Evolutionary conservation across 2,329 filamentous ascomycete genomes (phyloP), one percentile per base, ranked within the genome.

Genomic region (Ceratocystis alfenasii): DNA sequence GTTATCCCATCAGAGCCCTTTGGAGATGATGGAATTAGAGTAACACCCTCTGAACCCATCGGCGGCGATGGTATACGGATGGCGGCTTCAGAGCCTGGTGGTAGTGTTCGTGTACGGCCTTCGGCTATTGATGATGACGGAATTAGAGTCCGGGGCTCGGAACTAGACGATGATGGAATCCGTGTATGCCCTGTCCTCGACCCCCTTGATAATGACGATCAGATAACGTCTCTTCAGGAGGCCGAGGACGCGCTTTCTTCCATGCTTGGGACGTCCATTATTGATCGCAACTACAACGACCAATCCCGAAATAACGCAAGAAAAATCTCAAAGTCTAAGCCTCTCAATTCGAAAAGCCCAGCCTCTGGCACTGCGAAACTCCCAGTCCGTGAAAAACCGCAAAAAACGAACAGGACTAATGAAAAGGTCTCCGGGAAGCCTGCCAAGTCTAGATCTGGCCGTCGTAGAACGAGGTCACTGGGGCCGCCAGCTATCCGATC

Each of bases 61-160:
- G 55, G 15, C 8, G 72, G 73, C 28, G 73, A 75, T 67, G 71
- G 73, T 1, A 73, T 74, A 41, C 69, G 74, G 12, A 68, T 67
- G 15, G 46, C 63, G 17, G 55, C 57, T 3, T 63, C 46, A n/a
- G 60, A 67, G 44, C 41, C 64, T 22, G 46, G 17, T 17, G 76
- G 78, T 66, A 78, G 78, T 1, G 79, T 79, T 48, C 75, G 79
- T 17, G 75, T 81, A 17, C 76, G 59, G 12, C 61, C 60, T 17
- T 57, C 33, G 17, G 25, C 53, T 30, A 30, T 48, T 15, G 53
- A 48, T 12, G 66, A 62, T 41, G 65, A 67, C 22, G 67, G 62
- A 25, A 68, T 66, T 8, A 62, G 64, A 36, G 61, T 66, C 25
- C 53, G 59, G 17, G 33, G 64, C 12, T 66, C 62, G 20, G 64